Base-by-base conservation (phyloP, 2,329 filamentous ascomycete species). In the Curvularia spicifera region DNA sequence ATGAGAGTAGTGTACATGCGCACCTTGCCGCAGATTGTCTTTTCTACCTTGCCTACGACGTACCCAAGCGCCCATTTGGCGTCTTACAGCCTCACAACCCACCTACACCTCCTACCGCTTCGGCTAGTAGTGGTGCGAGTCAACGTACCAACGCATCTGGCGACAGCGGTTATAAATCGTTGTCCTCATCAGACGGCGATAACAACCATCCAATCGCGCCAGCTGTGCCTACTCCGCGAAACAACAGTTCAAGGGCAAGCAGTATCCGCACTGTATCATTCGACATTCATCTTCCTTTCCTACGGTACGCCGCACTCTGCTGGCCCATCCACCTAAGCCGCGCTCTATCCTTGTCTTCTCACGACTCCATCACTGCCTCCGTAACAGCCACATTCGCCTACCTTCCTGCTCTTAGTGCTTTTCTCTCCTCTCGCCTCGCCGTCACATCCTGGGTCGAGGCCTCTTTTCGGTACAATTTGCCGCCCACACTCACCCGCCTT, bases 121-220 rank as follows among this genome's bases (percentile, higher is more conserved):
- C 63, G 5, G 57, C 60, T 4, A 65, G 63, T 29, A 71, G 69
- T 40, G 60, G 64, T 15, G 62, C 61, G 12, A 72, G 69, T 24
- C 63, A 69, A 40, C 57, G 67, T 15, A 75, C 70, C 8, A 64
- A 53, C 48, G 59, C 57, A 28, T 73, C 72, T 0, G 64, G 57
- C n/a, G 72, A 75, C 35, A 74, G 71, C 37, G 72, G 71, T 20
- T 75, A 74, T 61, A 71, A 69, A 28, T 72, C 70, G 15, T 51
- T 69, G 33, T 71, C 64, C 4, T 71, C 69, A 29, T 68, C 66
- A 3, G 69, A 72, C 22, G 62, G 63, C 3, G 66, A 65, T 28
- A 67, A 56, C 22, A 40, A 50, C 26, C 58, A 51, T 24, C 53
- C 61, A 10, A 18, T 43, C 28, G 20, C 22, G 2, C 48, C 44